These are phyloP conservation scores for Botrytis pseudocinerea DNA, from an alignment of 2,329 filamentous ascomycete genomes.

Conservation along the genomic window DNA sequence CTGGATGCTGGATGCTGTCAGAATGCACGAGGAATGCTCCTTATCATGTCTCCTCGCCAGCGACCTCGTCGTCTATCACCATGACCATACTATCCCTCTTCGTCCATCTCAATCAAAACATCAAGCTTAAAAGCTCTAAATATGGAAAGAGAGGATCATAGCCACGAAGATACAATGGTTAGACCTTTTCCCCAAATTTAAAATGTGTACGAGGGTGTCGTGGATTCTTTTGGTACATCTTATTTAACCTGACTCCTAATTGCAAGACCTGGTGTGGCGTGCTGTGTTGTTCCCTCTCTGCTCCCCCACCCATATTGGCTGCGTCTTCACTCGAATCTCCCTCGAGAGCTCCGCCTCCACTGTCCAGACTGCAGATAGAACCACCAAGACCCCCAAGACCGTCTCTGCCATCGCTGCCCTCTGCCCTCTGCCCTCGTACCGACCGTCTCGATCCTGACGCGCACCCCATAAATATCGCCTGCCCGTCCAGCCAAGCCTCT, in stretches of 20 bases:
- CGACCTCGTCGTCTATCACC: no score
- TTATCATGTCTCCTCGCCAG: no score
- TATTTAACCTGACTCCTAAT: neutral
- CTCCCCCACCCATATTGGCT: neutral
- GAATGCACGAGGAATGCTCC: no score
- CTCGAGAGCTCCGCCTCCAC: neutral
- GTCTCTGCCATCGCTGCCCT: neutral
- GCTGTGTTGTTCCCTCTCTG: neutral
- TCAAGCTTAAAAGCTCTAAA: neutral
- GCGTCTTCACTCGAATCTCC: neutral
- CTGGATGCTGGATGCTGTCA: no score
- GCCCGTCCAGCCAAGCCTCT: neutral
- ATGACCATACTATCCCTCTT: no score
- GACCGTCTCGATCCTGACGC: neutral
- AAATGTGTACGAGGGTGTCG: neutral
- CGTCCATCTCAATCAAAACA: neutral
- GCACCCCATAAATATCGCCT: neutral
- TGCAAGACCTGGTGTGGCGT: neutral
- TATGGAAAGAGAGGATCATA: neutral
- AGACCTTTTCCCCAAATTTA: neutral
- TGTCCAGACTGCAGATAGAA: neutral
- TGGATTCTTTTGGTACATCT: neutral
- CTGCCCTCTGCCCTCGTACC: neutral
- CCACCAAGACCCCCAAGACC: neutral
- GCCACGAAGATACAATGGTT: neutral